A percentile compares a stretch with the other conserved stretches of the same genome.
phyloP scores from a whole-genome alignment of 208 protist species.

The Leishmania braziliensis region DNA sequence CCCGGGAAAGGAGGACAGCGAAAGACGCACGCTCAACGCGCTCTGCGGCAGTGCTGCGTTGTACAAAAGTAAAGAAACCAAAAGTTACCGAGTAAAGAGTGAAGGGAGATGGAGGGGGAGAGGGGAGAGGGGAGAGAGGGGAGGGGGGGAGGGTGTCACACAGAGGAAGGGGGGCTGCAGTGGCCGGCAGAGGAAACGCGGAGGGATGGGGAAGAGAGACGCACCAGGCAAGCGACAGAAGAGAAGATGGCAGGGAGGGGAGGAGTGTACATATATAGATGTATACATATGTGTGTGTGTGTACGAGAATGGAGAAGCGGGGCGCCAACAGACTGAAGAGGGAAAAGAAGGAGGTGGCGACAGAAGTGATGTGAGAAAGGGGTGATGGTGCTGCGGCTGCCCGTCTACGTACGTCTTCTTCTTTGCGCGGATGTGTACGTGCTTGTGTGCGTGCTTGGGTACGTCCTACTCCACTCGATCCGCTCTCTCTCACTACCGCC shows the following conservation, averaged over 20 bases:
- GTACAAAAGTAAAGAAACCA: neutral
- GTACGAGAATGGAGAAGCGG: neutral
- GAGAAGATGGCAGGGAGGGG: neutral
- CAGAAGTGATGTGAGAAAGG: slow-evolving; percentile 20
- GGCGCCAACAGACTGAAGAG: neutral
- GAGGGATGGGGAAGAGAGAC: neutral
- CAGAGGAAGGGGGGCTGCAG: neutral
- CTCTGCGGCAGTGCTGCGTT: neutral
- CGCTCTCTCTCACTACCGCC: neutral
- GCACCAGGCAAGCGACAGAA: neutral
- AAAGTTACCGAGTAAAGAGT: neutral
- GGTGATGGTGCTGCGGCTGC: neutral
- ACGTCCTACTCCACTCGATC: neutral
- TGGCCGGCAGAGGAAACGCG: neutral
- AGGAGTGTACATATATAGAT: neutral
- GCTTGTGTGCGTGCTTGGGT: neutral
- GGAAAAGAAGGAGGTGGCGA: neutral
- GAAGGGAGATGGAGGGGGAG: neutral
- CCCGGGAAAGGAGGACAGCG: too few species aligned
- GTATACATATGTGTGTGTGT: slow-evolving; percentile 5
- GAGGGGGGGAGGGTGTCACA: neutral
- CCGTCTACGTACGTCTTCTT: neutral
- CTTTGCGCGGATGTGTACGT: neutral
- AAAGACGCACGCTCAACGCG: neutral
- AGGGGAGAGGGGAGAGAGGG: too few species aligned